Base-by-base conservation (phyloP, 2,329 filamentous ascomycete species). In the Fusarium luffae region DNA sequence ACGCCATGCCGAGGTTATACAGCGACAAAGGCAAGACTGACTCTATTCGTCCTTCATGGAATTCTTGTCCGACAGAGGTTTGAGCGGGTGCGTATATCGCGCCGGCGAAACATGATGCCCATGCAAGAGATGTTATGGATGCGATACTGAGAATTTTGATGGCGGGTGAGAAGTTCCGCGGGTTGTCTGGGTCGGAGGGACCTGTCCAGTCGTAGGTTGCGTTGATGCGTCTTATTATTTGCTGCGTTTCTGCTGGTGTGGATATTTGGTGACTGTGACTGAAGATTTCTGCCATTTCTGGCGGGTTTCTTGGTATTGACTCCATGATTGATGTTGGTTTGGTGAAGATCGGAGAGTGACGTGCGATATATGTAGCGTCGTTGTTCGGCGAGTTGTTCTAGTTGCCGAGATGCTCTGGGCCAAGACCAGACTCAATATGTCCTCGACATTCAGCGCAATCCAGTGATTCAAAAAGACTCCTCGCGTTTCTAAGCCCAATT, bases 1-100 rank as follows among this genome's bases (percentile, higher is more conserved):
- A 70, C 4, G 67, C 67, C 66, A 69, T 70, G 7, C 67, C 67
- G 19, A 70, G 66, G 7, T 70, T 70, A 19, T 70, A 69, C 21
- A 69, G 7, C 19, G 61, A 59, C 6, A 69, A 4, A 1, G 67
- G 67, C 0, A 69, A 27, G 0, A 70, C 62, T 1, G 56, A 34
- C 9, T 44, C 23, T 2, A 62, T 6, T 2, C 43, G 55, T 1
- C 30, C 46, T 23, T 54, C 41, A 3, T 48, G 28, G 2, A 69
- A 69, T 18, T 58, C 66, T 7, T 55, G 9, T 4, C 49, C 25
- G 0, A 69, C 66, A 0, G 66, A 40, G 5, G 30, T 23, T 51
- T 69, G 66, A 0, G 66, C 66, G 0, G 66, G 66, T 1, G 66
- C 66, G 7, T 69, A 69, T 16, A 66, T 69, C 0, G 66, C 66